Base-by-base conservation (phyloP, 257 asterid species). In the Fraxinus pennsylvanica region DNA sequence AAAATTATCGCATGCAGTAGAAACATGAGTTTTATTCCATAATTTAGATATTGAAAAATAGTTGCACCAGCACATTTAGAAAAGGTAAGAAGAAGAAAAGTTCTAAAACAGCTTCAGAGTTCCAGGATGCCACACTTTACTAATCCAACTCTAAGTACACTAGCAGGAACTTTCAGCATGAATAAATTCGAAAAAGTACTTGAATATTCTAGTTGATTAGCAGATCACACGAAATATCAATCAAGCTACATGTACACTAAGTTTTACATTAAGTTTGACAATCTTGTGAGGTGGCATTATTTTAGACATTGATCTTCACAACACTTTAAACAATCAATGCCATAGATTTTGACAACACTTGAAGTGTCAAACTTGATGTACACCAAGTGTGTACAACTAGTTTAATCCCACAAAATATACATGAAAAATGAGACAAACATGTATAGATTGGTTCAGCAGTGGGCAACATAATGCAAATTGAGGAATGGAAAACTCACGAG, bases 401-500 rank as follows among this genome's bases (percentile, higher is more conserved):
- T 33, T 33, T 33, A 33, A 76, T 57, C 9, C 57, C 66, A 65
- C 13, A 35, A 59, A 41, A 4, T 29, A 29, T 43, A 8, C 29
- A 27, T 27, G 73, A 52, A 61, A 68, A 77, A 29, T 33, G 69
- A 63, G 59, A 78, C 13, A 74, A 17, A 81, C 33, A 59, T 66
- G 14, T 74, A 68, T 8, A 54, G 5, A 47, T 41, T 52, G 50
- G 33, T 73, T 61, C 61, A 32, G 74, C 35, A 69, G 50, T 59
- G 30, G 7, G 22, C 21, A 77, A 21, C 17, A 9, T 17, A 63
- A 76, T 66, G 61, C 36, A 73, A 38, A 41, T 17, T 25, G 39
- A 65, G 67, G 75, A 80, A 80, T 65, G 85, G 75, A 74, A 33
- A 61, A 88, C 98, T 86, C 21, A 96, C 98, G 75, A 95, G 98